These are phyloP conservation scores for Neospermospora avenae DNA, from an alignment of 2,329 filamentous ascomycete species.

Conservation along the genomic window DNA sequence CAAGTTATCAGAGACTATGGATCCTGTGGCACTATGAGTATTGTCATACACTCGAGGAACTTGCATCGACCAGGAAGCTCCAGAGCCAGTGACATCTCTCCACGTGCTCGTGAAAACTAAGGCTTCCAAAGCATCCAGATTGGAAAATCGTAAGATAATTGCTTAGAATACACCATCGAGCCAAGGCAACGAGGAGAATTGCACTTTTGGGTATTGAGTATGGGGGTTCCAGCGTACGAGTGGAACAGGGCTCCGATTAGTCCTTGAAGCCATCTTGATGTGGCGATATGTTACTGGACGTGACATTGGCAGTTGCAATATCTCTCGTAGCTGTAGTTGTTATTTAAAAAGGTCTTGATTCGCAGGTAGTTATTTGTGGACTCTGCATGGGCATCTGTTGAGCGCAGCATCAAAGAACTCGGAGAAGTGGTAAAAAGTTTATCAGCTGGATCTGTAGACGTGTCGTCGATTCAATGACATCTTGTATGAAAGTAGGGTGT, in stretches of 20 bases:
- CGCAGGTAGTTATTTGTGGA: not conserved
- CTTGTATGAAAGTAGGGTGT: not conserved
- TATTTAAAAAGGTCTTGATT: not conserved
- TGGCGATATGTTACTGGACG: not conserved
- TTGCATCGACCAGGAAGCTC: slow-evolving; percentile 3
- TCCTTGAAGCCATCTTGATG: slow-evolving; percentile 1
- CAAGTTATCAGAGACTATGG: not conserved
- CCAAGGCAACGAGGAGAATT: not conserved
- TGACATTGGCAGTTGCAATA: slow-evolving; percentile 4
- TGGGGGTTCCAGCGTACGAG: slow-evolving; percentile 1
- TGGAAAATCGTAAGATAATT: slow-evolving; percentile 1
- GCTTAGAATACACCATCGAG: not conserved
- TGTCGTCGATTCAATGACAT: not conserved
- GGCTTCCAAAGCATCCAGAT: slow-evolving; percentile 1
- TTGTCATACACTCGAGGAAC: not conserved
- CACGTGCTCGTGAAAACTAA: slow-evolving; percentile 2
- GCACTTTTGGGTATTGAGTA: not conserved
- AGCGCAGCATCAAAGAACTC: not conserved
- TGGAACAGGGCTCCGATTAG: slow-evolving; percentile 2
- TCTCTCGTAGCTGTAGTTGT: not conserved
- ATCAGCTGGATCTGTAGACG: not conserved
- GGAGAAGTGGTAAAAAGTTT: not conserved
- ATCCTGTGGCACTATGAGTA: not conserved
- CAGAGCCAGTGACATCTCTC: slow-evolving; percentile 2
- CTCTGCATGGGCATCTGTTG: not conserved